phyloP scores from a whole-genome alignment of 106 monocot genomes.

The Acorus gramineus region DNA sequence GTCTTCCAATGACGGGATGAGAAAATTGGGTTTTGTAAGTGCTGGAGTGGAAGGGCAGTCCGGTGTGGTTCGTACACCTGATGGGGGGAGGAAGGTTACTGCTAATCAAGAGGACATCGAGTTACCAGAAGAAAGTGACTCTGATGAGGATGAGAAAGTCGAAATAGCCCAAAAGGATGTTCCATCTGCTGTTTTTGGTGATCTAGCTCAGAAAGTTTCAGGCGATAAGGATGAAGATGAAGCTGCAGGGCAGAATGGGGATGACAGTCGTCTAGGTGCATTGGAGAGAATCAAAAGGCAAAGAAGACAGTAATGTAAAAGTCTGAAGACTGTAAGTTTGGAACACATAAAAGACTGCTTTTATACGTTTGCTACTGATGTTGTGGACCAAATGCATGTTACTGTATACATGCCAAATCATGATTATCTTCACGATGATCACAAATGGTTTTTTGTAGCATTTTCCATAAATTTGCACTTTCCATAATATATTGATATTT shows the following conservation, averaged over 20 bases:
- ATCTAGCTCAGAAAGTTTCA: conserved; percentile 40
- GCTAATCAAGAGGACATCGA: conserved; percentile 82
- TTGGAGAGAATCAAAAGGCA: conserved; percentile 92
- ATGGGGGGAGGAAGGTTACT: conserved; percentile 28
- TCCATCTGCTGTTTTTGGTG: conserved; percentile 82
- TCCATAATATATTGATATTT: too few relatives aligned
- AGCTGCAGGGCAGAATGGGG: conserved; percentile 27
- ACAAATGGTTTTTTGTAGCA: too few relatives aligned
- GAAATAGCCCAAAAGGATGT: conserved; percentile 73
- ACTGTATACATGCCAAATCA: too few relatives aligned
- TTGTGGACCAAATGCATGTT: too few relatives aligned
- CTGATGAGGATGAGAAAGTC: conserved; percentile 51
- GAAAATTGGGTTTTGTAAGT: conserved; percentile 65
- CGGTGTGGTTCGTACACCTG: conserved; percentile 9
- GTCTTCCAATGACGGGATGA: conserved; percentile 23
- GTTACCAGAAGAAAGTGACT: conserved; percentile 75
- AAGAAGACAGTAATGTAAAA: conserved; percentile 28
- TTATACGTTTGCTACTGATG: too few relatives aligned
- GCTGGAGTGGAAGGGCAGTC: conserved; percentile 60
- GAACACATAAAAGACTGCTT: too few relatives aligned
- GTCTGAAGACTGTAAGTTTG: too few relatives aligned
- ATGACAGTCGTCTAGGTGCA: conserved; percentile 48
- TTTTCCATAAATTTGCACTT: too few relatives aligned
- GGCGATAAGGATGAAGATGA: conserved; percentile 23
- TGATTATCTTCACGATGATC: too few relatives aligned